These are phyloP conservation scores for Carex littledalei DNA, from an alignment of 176 grass and related monocot genomes.

Conservation along the genomic window DNA sequence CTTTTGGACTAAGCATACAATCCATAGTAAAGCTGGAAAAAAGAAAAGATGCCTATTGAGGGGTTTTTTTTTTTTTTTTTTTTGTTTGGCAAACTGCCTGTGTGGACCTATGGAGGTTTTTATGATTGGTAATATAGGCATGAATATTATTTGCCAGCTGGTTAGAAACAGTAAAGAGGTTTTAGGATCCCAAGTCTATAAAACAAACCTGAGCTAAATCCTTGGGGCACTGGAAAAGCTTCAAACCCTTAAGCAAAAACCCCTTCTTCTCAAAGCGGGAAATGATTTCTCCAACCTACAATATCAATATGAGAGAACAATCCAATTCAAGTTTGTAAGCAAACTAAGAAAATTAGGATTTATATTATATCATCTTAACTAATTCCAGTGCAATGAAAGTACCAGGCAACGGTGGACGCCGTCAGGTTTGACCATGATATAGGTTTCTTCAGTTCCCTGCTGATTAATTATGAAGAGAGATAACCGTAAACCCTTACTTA, in stretches of 20 bases:
- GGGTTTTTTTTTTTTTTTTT: no score
- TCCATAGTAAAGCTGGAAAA: background rate
- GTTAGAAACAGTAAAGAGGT: background rate
- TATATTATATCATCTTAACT: background rate
- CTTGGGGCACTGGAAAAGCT: conserved; percentile 80
- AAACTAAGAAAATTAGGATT: background rate
- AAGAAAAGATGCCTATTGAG: background rate
- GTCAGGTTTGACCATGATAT: conserved; percentile 98
- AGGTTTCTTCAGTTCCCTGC: conserved; percentile 63
- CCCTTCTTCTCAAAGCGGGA: conserved; percentile 96
- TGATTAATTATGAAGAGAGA: background rate
- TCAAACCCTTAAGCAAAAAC: conserved; percentile 90
- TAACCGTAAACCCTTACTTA: no score
- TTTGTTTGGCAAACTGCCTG: no score
- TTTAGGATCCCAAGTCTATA: background rate
- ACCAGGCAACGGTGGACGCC: conserved; percentile 90
- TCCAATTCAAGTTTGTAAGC: background rate
- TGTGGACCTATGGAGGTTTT: background rate
- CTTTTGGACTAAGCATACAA: background rate
- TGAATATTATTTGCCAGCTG: background rate
- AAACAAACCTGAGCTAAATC: conserved; percentile 88
- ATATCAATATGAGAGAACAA: background rate
- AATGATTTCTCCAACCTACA: conserved; percentile 95
- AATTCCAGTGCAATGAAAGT: background rate
- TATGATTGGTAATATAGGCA: background rate